Base-by-base conservation (phyloP, 1,284 basidiomycete genomes). In the Mixia osmundae region DNA sequence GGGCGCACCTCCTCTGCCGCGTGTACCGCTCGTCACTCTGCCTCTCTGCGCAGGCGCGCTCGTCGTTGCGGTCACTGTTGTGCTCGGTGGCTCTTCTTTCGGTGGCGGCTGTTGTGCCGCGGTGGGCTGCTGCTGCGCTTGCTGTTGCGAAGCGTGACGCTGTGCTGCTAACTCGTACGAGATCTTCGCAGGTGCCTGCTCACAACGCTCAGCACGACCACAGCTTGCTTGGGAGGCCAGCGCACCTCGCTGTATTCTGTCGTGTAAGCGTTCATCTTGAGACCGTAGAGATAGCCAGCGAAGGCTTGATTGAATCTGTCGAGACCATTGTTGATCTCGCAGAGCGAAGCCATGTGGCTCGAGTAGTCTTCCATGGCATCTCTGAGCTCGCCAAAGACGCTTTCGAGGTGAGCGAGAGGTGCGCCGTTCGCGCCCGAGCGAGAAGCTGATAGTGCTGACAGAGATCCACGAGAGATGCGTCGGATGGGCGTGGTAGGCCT, bases 201-300 rank as follows among this genome's bases (percentile, higher is more conserved):
- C 21, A 24, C 12, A 12, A 31, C 15, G 3, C 11, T n/a, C 10
- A 30, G 25, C 25, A 36, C 19, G 19, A 19, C n/a, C n/a, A 22
- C 21, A 36, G 9, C 11, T 7, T 12, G n/a, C 14, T 32, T 14
- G 21, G 4, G 10, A 14, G 0, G 16, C 25, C 22, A 11, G 25
- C 35, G 15, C 30, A 46, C 50, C 47, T 58, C 54, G 10, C 45
- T 41, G 46, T 57, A 59, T 35, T 58, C 57, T 12, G 54, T 52
- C 16, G 56, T 57, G 40, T 57, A 60, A 0, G 54, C 52, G 40
- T 57, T 57, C 41, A 57, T 54, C 36, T 54, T 48, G 30, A 60
- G 42, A 0, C 57, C 57, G 35, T 56, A 54, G 19, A 59, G 39
- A 31, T 51, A 57, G 32, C 49, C 50, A 11, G 50, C 54, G 30